Evolutionary conservation across 768 basidiomycete species (phyloP).

Genomic region (Panaeolus cyanescens): DNA sequence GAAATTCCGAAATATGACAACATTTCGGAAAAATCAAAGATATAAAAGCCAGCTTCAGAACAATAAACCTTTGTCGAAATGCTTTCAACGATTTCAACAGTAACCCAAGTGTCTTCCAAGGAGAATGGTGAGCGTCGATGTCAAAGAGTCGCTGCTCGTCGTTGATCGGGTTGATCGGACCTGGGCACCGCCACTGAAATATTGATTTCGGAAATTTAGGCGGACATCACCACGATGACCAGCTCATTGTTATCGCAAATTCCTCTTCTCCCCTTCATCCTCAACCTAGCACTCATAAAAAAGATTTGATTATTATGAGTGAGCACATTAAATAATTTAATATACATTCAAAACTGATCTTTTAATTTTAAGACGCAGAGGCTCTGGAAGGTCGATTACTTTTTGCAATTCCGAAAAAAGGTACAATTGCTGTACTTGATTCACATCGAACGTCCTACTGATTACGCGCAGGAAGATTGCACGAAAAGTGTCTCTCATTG

Average conservation of each 20-base stretch:
- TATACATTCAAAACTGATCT: neutral
- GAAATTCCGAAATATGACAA: neutral
- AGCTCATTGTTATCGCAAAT: neutral
- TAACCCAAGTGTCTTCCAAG: neutral
- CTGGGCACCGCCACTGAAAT: neutral
- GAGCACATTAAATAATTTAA: conserved; percentile 6
- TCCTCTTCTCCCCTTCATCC: neutral
- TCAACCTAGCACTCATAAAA: conserved; percentile 1
- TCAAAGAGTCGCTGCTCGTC: neutral
- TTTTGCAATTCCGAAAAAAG: conserved; percentile 98
- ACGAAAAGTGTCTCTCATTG: conserved; percentile 88
- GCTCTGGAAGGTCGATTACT: conserved; percentile 82
- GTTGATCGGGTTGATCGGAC: conserved; percentile 1
- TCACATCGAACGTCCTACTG: conserved; percentile 5
- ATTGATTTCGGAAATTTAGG: conserved; percentile 3
- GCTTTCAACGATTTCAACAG: neutral
- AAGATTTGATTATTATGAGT: conserved; percentile 20
- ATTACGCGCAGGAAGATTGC: conserved; percentile 64
- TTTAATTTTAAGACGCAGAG: conserved; percentile 55
- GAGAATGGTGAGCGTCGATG: neutral
- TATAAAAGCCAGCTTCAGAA: neutral
- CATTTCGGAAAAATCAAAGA: neutral
- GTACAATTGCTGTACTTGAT: conserved; percentile 36
- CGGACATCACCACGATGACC: neutral
- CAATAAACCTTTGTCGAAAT: neutral